These are phyloP conservation scores for Neurospora sp. DNA, from an alignment of 2,329 filamentous ascomycete genomes.

Conservation along the genomic window DNA sequence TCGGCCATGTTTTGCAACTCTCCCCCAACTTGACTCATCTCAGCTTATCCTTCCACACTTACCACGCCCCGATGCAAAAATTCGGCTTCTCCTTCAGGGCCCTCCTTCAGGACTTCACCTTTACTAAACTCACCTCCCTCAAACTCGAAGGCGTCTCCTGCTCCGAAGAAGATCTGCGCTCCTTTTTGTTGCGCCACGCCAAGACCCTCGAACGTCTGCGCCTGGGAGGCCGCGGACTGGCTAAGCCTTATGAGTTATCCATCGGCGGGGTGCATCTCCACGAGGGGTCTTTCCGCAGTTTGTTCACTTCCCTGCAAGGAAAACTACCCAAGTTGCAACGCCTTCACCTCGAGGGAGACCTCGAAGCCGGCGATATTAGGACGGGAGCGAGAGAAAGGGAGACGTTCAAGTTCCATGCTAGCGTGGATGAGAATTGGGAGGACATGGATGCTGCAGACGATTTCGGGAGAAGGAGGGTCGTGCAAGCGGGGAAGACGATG, in stretches of 20 bases:
- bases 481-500: conserved; percentile 22
- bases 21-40: conserved; percentile 27
- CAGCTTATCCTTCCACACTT: conserved; percentile 31
- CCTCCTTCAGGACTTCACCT: conserved; percentile 28
- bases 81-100: conserved; percentile 31
- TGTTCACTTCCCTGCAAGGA: conserved; percentile 31
- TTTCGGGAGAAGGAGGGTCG: conserved; percentile 13
- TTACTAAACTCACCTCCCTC: conserved; percentile 29
- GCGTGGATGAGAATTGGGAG: conserved; percentile 32
- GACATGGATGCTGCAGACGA: conserved; percentile 12
- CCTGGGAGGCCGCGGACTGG: conserved; percentile 34
- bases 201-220: conserved; percentile 30
- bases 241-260: conserved; percentile 27
- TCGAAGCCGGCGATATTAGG: conserved; percentile 30
- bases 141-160: conserved; percentile 33
- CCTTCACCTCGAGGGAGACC: conserved; percentile 36
- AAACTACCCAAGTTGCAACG: conserved; percentile 29
- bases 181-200: conserved; percentile 32
- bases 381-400: conserved; percentile 30
- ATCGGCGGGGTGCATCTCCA: conserved; percentile 35
- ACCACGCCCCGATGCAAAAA: conserved; percentile 28
- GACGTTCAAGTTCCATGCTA: conserved; percentile 31
- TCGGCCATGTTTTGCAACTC: conserved; percentile 32
- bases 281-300: conserved; percentile 32
- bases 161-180: conserved; percentile 32